These are phyloP conservation scores for Komagataella ulmi DNA, from an alignment of 805 yeast genomes.

Conservation along the genomic window DNA sequence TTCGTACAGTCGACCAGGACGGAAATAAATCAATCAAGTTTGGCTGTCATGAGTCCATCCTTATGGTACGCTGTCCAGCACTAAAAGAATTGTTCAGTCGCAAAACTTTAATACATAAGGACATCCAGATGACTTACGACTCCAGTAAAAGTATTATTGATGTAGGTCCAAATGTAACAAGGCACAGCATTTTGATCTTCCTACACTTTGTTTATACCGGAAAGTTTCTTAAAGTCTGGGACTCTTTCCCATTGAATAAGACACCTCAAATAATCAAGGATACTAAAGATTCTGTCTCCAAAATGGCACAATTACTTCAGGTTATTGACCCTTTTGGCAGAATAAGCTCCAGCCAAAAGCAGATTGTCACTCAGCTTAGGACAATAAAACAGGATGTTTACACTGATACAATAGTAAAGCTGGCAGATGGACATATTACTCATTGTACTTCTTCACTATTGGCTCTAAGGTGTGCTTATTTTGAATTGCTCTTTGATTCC, in stretches of 20 bases:
- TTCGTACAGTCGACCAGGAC: background rate
- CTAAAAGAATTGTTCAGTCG: background rate
- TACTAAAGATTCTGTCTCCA: slow-evolving; percentile 8
- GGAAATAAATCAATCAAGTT: background rate
- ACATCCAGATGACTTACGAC: background rate
- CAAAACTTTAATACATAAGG: background rate
- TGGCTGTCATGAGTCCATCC: background rate
- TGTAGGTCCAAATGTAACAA: background rate
- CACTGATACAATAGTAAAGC: slow-evolving; percentile 28
- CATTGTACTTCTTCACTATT: slow-evolving; percentile 38
- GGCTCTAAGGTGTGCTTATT: slow-evolving; percentile 44
- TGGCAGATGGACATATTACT: slow-evolving; percentile 30
- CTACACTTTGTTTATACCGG: slow-evolving; percentile 40
- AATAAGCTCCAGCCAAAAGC: background rate
- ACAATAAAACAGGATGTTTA: background rate
- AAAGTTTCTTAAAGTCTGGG: slow-evolving; percentile 31
- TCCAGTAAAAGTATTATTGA: background rate
- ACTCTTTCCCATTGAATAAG: slow-evolving; percentile 14
- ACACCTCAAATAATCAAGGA: slow-evolving; percentile 18
- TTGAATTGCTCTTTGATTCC: slow-evolving; percentile 39
- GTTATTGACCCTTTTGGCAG: slow-evolving; percentile 2
- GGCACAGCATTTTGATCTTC: slow-evolving; percentile 20
- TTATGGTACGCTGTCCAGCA: background rate
- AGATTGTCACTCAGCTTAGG: background rate
- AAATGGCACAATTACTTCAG: slow-evolving; percentile 7